Percentiles rank a stretch among this genome's conserved stretches.
These are phyloP conservation scores for Sporothrix inflata DNA, from an alignment of 2,329 filamentous ascomycete genomes.

Conservation along the genomic window DNA sequence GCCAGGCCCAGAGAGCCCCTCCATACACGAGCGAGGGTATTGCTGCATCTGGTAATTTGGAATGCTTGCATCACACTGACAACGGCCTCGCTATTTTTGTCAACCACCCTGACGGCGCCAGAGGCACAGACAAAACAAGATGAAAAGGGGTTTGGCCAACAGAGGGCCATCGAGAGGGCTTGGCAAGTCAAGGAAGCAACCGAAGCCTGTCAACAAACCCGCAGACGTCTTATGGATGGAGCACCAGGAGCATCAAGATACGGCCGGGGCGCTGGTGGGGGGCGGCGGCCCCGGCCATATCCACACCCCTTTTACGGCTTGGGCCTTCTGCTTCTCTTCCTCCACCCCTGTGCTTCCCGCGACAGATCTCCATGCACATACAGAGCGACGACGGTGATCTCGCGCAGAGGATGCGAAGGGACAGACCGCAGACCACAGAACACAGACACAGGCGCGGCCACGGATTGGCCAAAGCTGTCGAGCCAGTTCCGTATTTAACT, in stretches of 20 bases:
- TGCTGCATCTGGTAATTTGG: not conserved
- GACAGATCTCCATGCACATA: constrained; percentile 24
- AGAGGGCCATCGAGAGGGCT: constrained; percentile 5
- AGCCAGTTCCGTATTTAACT: constrained; percentile 25
- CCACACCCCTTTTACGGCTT: not conserved
- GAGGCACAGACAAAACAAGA: constrained; percentile 22
- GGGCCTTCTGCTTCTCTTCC: not conserved
- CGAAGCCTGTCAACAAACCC: constrained; percentile 2
- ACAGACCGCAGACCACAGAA: not conserved
- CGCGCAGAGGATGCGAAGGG: constrained; percentile 3
- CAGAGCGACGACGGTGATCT: constrained; percentile 23
- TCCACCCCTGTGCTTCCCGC: constrained; percentile 22
- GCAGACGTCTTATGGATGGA: constrained; percentile 5
- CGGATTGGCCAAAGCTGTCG: not conserved
- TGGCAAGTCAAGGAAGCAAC: constrained; percentile 8
- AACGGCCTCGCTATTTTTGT: constrained; percentile 10
- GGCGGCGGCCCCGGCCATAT: not conserved
- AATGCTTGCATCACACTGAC: not conserved
- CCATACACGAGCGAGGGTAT: not conserved
- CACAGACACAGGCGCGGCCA: not conserved
- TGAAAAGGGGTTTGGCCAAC: not conserved
- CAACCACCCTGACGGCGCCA: constrained; percentile 7
- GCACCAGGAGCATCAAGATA: constrained; percentile 14
- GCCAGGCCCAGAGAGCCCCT: not conserved
- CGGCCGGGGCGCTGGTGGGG: not conserved